Evolutionary conservation across 1,284 basidiomycete genomes (phyloP).

Genomic region (Trametes pubescens): DNA sequence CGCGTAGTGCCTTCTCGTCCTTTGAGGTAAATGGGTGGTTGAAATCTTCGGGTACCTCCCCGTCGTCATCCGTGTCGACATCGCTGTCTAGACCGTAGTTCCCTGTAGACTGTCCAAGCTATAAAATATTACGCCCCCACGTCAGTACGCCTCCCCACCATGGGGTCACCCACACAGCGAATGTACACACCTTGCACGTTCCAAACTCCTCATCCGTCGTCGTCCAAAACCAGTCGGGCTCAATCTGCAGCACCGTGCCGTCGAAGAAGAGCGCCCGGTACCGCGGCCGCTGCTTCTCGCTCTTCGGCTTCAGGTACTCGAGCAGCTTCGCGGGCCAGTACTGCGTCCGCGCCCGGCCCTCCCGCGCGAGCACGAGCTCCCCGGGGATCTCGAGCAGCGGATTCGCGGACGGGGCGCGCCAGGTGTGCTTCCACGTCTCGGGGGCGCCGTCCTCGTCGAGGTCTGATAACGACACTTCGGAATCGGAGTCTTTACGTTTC

Average conservation of each 20-base stretch:
- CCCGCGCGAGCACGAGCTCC: constrained; percentile 65
- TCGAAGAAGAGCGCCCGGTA: constrained; percentile 69
- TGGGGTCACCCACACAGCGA: too few relatives aligned
- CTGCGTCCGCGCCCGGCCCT: constrained; percentile 44
- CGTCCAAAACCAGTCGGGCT: constrained; percentile 62
- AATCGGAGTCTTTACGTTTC: constrained; percentile 6
- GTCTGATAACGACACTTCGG: background rate
- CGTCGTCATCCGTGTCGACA: constrained; percentile 45
- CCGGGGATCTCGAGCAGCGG: constrained; percentile 65
- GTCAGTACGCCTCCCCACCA: background rate
- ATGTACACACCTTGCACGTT: constrained; percentile 58
- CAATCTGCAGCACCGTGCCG: constrained; percentile 48
- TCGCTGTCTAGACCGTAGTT: constrained; percentile 53
- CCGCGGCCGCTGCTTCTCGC: constrained; percentile 43
- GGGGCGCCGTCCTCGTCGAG: constrained; percentile 19
- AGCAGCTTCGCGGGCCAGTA: constrained; percentile 75
- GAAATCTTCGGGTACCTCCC: constrained; percentile 30
- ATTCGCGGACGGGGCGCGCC: constrained; percentile 55
- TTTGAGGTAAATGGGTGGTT: constrained; percentile 25
- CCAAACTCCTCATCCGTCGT: constrained; percentile 63
- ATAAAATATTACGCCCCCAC: constrained; percentile 3
- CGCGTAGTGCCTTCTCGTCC: constrained; percentile 31
- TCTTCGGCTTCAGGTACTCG: constrained; percentile 57
- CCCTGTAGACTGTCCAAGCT: constrained; percentile 66
- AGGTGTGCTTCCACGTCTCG: constrained; percentile 27